Evolutionary conservation across 225 moss, liverwort and hornwort genomes (phyloP).

Genomic region (Climacium dendroides): DNA sequence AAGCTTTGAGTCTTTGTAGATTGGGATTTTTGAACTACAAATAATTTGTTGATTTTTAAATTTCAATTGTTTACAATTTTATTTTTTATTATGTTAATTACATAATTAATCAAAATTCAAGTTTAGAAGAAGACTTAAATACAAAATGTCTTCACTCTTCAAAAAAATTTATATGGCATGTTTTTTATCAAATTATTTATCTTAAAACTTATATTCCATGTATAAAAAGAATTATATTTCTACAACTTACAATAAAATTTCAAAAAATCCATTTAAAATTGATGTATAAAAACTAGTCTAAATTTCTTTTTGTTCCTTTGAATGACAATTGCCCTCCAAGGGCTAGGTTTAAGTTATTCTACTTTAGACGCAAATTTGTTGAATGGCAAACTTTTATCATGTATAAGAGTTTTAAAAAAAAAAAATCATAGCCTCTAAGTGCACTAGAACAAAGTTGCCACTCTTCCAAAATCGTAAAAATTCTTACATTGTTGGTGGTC

Average conservation of each 20-base stretch:
- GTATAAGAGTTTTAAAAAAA: too few relatives aligned
- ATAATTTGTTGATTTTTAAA: background rate
- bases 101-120: background rate
- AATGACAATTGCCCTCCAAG: background rate
- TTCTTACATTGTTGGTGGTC: fast-evolving
- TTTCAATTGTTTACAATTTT: background rate
- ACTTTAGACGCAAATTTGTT: background rate
- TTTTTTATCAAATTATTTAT: background rate
- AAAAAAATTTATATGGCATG: background rate
- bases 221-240: background rate
- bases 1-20: background rate
- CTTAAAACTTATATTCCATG: too few relatives aligned
- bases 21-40: background rate
- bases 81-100: background rate
- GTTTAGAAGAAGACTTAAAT: background rate
- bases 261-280: background rate
- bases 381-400: background rate
- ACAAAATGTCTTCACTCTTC: fast-evolving
- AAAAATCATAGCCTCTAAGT: too few relatives aligned
- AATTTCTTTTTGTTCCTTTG: background rate
- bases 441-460: fast-evolving
- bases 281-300: background rate
- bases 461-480: background rate
- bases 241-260: background rate
- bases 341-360: background rate